Conservation (phyloP, 1,139 yeast genomes). For the Geotrichum carabidarum region DNA sequence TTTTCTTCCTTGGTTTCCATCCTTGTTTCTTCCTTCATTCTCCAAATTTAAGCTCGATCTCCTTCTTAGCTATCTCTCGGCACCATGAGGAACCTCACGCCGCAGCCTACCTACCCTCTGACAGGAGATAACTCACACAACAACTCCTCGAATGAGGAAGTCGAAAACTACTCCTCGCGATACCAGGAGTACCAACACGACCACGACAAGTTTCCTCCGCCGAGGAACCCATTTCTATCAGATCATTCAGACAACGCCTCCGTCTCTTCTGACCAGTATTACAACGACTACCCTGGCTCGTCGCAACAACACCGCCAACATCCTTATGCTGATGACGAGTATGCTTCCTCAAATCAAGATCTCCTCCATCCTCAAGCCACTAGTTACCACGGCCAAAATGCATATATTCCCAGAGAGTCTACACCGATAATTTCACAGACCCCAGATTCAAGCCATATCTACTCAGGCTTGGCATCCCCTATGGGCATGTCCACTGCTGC, state of each 20-base stretch:
- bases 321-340: constrained; percentile 11
- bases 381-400: constrained; percentile 14
- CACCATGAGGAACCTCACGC: constrained; percentile 6
- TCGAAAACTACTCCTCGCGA: not conserved
- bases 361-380: not conserved
- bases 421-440: not conserved
- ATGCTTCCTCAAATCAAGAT: constrained; percentile 10
- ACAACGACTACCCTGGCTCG: not conserved
- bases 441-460: not conserved
- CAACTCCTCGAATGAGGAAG: not conserved
- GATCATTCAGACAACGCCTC: constrained; percentile 17
- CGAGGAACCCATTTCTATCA: constrained; percentile 7
- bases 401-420: constrained; percentile 18
- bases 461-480: constrained; percentile 8
- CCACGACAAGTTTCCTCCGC: constrained; percentile 4
- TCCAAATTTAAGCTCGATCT: not conserved
- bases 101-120: not conserved
- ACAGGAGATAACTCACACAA: not conserved
- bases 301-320: constrained; percentile 2
- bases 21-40: not conserved
- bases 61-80: not conserved
- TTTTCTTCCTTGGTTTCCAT: not conserved
- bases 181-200: not conserved
- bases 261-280: constrained; percentile 18
- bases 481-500: constrained; percentile 20